These are phyloP conservation scores for Leucoagaricus sp. DNA, from an alignment of 1,284 basidiomycete genomes.

Conservation along the genomic window DNA sequence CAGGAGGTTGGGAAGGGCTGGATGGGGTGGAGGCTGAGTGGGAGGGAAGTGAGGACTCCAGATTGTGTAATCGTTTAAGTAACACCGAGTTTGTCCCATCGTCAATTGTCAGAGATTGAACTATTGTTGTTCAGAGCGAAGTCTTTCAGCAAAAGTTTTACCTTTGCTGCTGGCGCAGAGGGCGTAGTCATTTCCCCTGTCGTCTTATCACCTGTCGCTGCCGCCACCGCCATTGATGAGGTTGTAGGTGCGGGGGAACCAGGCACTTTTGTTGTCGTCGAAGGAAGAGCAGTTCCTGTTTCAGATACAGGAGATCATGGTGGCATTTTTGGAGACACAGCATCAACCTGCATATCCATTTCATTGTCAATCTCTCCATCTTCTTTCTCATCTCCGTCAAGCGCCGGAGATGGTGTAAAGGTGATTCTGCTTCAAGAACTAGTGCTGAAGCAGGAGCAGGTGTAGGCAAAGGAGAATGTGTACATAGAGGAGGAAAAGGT, in stretches of 20 bases:
- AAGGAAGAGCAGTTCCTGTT: too few species aligned
- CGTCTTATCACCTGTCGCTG: too few species aligned
- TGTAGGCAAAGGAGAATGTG: too few species aligned
- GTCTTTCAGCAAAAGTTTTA: conserved; percentile 51
- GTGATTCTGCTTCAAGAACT: too few species aligned
- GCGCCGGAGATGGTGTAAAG: too few species aligned
- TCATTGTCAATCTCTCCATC: not conserved
- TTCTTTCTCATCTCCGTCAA: not conserved
- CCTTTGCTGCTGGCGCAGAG: too few species aligned
- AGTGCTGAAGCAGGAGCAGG: not conserved
- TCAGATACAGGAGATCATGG: too few species aligned
- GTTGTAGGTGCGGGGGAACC: too few species aligned
- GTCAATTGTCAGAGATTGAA: conserved; percentile 65
- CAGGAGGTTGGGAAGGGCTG: not conserved
- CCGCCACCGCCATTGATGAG: conserved; percentile 24
- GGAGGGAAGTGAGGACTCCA: conserved; percentile 37
- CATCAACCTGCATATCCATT: not conserved
- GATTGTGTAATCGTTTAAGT: conserved; percentile 54
- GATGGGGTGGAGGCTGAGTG: not conserved
- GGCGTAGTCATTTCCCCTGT: too few species aligned
- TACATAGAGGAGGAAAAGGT: too few species aligned
- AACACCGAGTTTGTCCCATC: conserved; percentile 72
- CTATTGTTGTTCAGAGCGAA: conserved; percentile 68
- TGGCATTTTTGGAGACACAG: too few species aligned
- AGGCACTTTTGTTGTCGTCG: too few species aligned